Conservation (phyloP, 1,139 yeast genomes). For the Yamadazyma dendronema region DNA sequence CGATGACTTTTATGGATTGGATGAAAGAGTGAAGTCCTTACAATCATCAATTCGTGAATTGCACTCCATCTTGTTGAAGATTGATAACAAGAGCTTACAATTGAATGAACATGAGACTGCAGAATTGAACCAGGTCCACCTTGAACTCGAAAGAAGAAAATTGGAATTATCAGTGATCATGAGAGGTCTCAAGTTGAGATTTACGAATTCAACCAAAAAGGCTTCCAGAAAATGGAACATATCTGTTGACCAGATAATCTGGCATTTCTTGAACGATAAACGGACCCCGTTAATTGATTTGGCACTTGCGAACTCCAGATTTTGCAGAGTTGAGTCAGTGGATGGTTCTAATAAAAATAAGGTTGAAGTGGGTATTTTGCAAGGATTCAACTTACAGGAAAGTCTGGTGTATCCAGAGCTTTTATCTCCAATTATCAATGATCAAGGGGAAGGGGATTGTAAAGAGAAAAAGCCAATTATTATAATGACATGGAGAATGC, state of each 20-base stretch:
- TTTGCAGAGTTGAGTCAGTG: conserved; percentile 54
- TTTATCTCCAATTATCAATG: conserved; percentile 47
- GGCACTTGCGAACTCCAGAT: conserved; percentile 61
- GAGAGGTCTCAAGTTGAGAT: conserved; percentile 61
- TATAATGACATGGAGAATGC: conserved; percentile 65
- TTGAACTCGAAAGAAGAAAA: conserved; percentile 55
- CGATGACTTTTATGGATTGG: conserved; percentile 57
- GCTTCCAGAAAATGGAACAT: conserved; percentile 36
- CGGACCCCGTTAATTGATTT: conserved; percentile 71
- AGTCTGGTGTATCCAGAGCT: conserved; percentile 69
- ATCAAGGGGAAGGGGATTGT: conserved; percentile 17
- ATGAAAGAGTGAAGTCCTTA: conserved; percentile 48
- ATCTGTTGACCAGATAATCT: conserved; percentile 61
- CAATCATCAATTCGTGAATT: conserved; percentile 55
- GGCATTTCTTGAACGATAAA: conserved; percentile 65
- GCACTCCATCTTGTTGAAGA: conserved; percentile 43
- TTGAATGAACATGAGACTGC: conserved; percentile 25
- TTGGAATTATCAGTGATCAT: conserved; percentile 65
- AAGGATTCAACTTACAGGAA: conserved; percentile 67
- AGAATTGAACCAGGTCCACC: conserved; percentile 42
- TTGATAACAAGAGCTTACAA: conserved; percentile 30
- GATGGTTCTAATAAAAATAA: conserved; percentile 60
- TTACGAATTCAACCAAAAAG: conserved; percentile 26
- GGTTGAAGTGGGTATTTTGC: conserved; percentile 61
- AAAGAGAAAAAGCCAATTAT: conserved; percentile 37